Percentiles rank a stretch among this genome's conserved stretches.
Conservation (phyloP, 306 rosid genomes). For the Prunus armeniaca region DNA sequence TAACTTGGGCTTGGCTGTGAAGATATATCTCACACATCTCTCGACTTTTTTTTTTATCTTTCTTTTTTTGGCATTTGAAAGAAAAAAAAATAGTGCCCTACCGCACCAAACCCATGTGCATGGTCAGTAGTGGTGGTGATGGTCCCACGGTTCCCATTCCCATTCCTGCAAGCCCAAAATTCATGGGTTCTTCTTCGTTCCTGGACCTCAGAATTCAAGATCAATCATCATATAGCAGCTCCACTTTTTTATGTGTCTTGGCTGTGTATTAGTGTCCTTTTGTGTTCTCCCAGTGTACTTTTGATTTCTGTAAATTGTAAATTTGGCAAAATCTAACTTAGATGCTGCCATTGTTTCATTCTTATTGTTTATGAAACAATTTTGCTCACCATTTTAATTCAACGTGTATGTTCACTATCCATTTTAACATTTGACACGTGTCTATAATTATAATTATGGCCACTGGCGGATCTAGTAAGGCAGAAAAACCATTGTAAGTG, state of each 20-base stretch:
- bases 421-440: no score
- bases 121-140: background rate
- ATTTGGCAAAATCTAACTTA: background rate
- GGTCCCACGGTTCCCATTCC: slow-evolving; percentile 9
- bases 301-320: background rate
- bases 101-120: slow-evolving; percentile 31
- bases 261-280: slow-evolving; percentile 20
- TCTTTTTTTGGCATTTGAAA: no score
- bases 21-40: background rate
- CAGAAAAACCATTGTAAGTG: no score
- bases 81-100: background rate
- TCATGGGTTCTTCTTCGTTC: background rate
- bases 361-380: background rate
- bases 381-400: no score
- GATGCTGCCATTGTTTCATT: background rate
- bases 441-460: no score
- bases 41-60: background rate
- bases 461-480: no score
- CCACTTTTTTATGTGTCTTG: background rate
- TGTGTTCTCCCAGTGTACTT: background rate
- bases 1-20: no score
- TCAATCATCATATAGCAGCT: background rate
- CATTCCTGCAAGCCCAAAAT: background rate
- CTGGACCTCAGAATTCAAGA: background rate
- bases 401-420: rapidly evolving